phyloP scores from a whole-genome alignment of 2,329 filamentous ascomycete species.

The Zalaria obscura region DNA sequence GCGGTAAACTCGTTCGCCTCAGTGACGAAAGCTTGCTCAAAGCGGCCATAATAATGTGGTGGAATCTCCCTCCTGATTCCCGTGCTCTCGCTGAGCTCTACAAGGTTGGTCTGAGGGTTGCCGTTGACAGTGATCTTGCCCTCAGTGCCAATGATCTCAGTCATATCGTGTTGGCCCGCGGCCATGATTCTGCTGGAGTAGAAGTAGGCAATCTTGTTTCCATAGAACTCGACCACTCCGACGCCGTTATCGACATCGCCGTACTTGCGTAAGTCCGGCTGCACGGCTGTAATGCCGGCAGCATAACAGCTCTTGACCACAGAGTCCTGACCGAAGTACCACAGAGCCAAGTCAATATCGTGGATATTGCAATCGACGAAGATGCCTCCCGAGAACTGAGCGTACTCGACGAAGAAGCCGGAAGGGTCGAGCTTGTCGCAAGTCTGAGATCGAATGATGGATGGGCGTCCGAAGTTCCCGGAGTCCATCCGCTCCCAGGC shows the following conservation, averaged over 20 bases:
- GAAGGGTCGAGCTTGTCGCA: conserved; percentile 52
- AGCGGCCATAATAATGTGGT: conserved; percentile 47
- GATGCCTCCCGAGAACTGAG: conserved; percentile 50
- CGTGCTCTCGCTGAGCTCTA: conserved; percentile 38
- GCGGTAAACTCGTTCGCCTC: conserved; percentile 51
- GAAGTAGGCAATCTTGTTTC: conserved; percentile 49
- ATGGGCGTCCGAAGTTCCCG: conserved; percentile 45
- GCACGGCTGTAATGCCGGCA: conserved; percentile 43
- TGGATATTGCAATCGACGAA: conserved; percentile 60
- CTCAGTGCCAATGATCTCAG: conserved; percentile 52
- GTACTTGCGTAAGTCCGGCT: conserved; percentile 42
- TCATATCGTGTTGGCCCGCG: conserved; percentile 51
- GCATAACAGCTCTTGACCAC: conserved; percentile 42
- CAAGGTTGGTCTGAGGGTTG: conserved; percentile 40
- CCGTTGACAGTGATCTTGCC: conserved; percentile 49
- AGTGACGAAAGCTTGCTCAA: conserved; percentile 47
- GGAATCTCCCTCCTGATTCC: conserved; percentile 48
- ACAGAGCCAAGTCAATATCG: conserved; percentile 52
- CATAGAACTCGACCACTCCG: conserved; percentile 51
- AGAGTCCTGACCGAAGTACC: conserved; percentile 45
- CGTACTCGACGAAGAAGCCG: conserved; percentile 56
- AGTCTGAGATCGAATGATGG: conserved; percentile 50
- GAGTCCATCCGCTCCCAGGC: conserved; percentile 37
- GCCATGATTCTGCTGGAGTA: conserved; percentile 54
- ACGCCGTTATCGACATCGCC: conserved; percentile 50